Evolutionary conservation across 2,329 filamentous ascomycete species (phyloP), one percentile per base, ranked within the genome.

Genomic region (Colletotrichum higginsianum): DNA sequence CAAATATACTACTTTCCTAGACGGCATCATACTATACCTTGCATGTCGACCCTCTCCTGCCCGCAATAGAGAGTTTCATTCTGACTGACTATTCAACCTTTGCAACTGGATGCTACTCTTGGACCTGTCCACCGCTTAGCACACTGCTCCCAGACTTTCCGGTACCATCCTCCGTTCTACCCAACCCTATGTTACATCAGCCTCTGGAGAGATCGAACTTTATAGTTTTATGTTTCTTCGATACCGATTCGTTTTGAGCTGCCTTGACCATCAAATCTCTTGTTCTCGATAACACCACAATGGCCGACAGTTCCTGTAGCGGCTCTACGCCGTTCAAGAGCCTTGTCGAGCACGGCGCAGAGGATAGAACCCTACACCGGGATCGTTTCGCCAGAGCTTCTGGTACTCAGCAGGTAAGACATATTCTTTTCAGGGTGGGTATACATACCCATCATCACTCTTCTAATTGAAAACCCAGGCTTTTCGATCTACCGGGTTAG

Each of bases 261-360:
- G 11, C 0, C n/a, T 12, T 5, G 21, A 12, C 47, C n/a, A 2
- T 21, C 47, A 12, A 49, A 6, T 4, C 11, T 4, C n/a, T 23
- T 12, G 35, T 9, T n/a, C 16, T 21, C n/a, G 16, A 12, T 42
- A 35, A 47, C 38, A 13, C 16, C 30, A 47, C 30, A 65, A 85
- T 85, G 83, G 79, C 82, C 47, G 82, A 84, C 63, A 79, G 79
- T 66, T 82, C 83, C 12, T 85, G 84, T 73, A 83, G 82, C 72
- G 83, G 82, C 44, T 78, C 79, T 2, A 82, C 81, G 60, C 83
- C 84, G 46, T 84, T 85, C 66, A 85, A 85, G 78, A 81, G 79
- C 15, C 78, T 85, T 52, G 75, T 83, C 23, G 82, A 85, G 11
- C 82, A 85, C 49, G 82, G 85, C 61, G 77, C 78, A n/a, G 80